These are phyloP conservation scores for Glycine latifolia DNA, from an alignment of 306 rosid genomes.

Conservation along the genomic window DNA sequence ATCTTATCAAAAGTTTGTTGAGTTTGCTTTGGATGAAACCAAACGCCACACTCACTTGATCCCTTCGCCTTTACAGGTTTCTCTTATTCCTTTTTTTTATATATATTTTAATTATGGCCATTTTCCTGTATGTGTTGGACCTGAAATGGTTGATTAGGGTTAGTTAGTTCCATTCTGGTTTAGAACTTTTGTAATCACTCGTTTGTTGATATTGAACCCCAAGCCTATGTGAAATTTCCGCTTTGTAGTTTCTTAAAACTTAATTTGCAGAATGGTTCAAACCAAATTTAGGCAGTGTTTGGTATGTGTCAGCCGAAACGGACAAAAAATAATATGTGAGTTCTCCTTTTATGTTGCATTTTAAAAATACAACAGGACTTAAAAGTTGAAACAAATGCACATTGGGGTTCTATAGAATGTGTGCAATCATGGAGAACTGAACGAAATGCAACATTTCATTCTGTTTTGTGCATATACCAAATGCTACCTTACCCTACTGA, in stretches of 20 bases:
- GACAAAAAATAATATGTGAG: background rate
- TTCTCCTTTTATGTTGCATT: background rate
- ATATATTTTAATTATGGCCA: background rate
- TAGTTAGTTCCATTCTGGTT: background rate
- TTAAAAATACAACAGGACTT: background rate
- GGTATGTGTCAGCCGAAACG: background rate
- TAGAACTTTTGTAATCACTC: no score
- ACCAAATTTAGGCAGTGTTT: background rate
- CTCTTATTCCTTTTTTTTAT: no score
- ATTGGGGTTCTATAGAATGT: background rate
- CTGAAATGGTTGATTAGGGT: conserved; percentile 24
- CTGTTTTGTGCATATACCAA: no score
- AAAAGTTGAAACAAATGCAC: background rate
- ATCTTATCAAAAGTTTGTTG: conserved; percentile 51
- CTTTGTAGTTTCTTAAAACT: background rate
- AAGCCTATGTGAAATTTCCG: no score
- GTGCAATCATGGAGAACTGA: background rate
- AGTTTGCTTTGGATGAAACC: conserved; percentile 62
- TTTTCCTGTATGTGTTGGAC: background rate
- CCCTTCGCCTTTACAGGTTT: conserved; percentile 60
- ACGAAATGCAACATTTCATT: background rate
- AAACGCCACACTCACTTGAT: conserved; percentile 44
- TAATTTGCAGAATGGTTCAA: background rate
- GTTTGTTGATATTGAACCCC: no score
- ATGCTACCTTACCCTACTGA: no score